Conservation (phyloP, 2,329 filamentous ascomycete genomes). For the Pseudopyrenochaeta lycopersici region DNA sequence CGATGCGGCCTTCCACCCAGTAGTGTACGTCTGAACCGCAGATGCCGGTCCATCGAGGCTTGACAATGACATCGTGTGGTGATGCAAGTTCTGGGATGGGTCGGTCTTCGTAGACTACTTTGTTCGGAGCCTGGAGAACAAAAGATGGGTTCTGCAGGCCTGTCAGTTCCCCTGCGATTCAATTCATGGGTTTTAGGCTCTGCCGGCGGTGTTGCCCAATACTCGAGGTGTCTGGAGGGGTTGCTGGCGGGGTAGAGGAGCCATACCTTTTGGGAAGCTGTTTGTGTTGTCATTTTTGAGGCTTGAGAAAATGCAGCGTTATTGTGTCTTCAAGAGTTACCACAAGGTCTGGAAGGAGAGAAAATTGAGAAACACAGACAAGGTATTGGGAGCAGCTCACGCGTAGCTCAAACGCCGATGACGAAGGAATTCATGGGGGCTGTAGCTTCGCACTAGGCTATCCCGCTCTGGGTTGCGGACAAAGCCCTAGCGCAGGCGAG, state of each 20-base stretch:
- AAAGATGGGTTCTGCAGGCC: slow-evolving; percentile 76
- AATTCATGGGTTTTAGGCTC: slow-evolving; percentile 11
- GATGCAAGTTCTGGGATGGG: slow-evolving; percentile 73
- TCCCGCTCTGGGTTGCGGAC: slow-evolving; percentile 31
- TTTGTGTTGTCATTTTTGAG: slow-evolving; percentile 40
- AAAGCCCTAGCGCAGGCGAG: slow-evolving; percentile 28
- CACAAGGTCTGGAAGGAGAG: slow-evolving; percentile 1
- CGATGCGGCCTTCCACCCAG: slow-evolving; percentile 60
- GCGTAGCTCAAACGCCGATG: slow-evolving; percentile 30
- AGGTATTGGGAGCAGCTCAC: slow-evolving; percentile 22
- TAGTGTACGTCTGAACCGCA: slow-evolving; percentile 80
- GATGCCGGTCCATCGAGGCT: slow-evolving; percentile 86
- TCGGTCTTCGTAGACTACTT: slow-evolving; percentile 78
- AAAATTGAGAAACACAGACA: slow-evolving; percentile 12
- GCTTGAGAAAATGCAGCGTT: neutral
- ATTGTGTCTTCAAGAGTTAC: neutral
- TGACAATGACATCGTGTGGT: slow-evolving; percentile 80
- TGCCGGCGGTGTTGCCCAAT: slow-evolving; percentile 15
- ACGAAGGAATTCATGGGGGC: slow-evolving; percentile 36
- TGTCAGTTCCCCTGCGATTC: slow-evolving; percentile 17
- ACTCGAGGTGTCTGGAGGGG: slow-evolving; percentile 30
- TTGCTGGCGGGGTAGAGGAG: slow-evolving; percentile 39
- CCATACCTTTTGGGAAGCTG: slow-evolving; percentile 44
- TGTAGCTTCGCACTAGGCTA: slow-evolving; percentile 37
- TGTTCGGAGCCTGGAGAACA: slow-evolving; percentile 78